Evolutionary conservation across 306 rosid species (phyloP), one percentile per base, ranked within the genome.

Genomic region (Luffa aegyptiaca): DNA sequence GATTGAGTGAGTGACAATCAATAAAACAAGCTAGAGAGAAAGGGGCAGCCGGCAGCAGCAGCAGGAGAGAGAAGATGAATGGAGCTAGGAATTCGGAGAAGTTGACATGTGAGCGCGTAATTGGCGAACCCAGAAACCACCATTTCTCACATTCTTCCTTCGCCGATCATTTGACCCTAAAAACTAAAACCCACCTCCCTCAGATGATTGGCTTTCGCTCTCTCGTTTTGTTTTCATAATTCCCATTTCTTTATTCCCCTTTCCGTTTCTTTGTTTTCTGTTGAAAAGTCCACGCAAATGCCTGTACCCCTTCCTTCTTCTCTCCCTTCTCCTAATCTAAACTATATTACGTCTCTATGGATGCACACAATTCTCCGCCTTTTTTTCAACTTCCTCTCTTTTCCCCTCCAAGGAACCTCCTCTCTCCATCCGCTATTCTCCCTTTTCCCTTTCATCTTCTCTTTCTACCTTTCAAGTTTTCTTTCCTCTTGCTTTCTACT

Each of bases 241-340:
- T n/a, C 31, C 4, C 6, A 49, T 11, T 68, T 68, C 45, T 39
- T 1, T 5, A 65, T 36, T 65, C 48, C 48, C 10, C 14, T 20
- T 68, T 41, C 33, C 18, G 8, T 68, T 68, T 68, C 49, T 41
- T 16, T 35, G 18, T 8, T 66, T 66, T 66, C 48, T 17, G 73
- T 68, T 68, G 74, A 68, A 68, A 68, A 41, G 74, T 68, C 74
- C 51, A 68, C 74, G 49, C 20, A 75, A 49, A 73, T 46, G 59
- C 31, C 41, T 45, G 44, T 5, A 2, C 8, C 10, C 71, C 10
- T 14, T 17, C 26, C 49, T 45, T 39, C 11, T 36, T 64, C 71
- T 14, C 4, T 63, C 70, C 44, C n/a, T 14, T 20, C 45, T 64
- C 12, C 42, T 20, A 26, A 26, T 20, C 36, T 2, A 39, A 36